A percentile compares a stretch with the other conserved stretches of the same genome.
Evolutionary conservation across 2,329 filamentous ascomycete genomes (phyloP).

Genomic region (Aspergillus sergii): DNA sequence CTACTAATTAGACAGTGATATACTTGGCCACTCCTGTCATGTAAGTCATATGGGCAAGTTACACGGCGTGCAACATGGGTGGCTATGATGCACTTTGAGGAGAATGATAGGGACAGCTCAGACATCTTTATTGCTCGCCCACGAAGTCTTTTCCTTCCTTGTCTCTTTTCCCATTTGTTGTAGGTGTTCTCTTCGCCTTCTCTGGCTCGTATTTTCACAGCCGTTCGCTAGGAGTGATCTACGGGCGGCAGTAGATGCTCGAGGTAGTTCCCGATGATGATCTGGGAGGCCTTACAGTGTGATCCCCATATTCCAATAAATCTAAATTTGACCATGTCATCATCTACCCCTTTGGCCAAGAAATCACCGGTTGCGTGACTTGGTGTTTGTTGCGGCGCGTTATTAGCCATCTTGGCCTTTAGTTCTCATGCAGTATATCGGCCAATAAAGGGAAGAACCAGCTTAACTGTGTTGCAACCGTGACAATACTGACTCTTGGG

Average conservation of each 20-base stretch:
- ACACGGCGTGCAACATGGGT: neutral
- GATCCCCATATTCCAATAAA: neutral
- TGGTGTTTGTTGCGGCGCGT: neutral
- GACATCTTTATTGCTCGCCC: neutral
- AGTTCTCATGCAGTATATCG: neutral
- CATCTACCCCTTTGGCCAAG: neutral
- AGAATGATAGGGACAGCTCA: neutral
- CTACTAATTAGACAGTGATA: neutral
- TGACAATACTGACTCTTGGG: neutral
- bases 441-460: neutral
- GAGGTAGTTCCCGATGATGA: neutral
- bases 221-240: neutral
- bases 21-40: neutral
- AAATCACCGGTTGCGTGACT: neutral
- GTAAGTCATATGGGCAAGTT: neutral
- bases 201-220: too few species aligned
- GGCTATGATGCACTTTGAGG: neutral
- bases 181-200: neutral
- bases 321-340: neutral
- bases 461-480: neutral
- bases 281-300: neutral
- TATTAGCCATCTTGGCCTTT: neutral
- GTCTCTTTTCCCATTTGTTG: neutral
- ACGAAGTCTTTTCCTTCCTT: neutral
- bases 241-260: neutral